Conservation (phyloP, 83 land plant genomes). For the Picea abies region DNA sequence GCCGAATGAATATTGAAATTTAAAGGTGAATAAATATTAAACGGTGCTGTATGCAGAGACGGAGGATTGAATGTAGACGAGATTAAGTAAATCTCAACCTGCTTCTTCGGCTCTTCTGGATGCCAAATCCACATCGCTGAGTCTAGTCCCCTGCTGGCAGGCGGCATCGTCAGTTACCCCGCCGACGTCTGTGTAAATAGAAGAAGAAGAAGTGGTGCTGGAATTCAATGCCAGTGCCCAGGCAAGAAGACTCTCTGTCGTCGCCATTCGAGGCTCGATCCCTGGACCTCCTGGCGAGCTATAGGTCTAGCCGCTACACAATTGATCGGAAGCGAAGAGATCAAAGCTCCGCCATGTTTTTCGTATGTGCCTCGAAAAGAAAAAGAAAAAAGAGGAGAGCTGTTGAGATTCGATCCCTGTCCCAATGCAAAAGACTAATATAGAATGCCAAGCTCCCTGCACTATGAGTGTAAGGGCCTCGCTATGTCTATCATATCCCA, state of each 20-base stretch:
- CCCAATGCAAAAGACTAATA: no score
- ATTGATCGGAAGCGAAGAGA: neutral
- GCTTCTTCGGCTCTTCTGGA: slow-evolving; percentile 72
- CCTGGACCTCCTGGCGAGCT: neutral
- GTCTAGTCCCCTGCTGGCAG: slow-evolving; percentile 51
- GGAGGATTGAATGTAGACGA: no score
- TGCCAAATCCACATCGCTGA: slow-evolving; percentile 53
- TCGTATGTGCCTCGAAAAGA: neutral
- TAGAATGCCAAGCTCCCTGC: neutral
- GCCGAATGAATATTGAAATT: no score
- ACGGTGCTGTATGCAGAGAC: no score
- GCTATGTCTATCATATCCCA: neutral
- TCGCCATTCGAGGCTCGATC: neutral
- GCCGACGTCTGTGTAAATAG: slow-evolving; percentile 27
- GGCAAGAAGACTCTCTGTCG: neutral
- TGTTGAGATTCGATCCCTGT: slow-evolving; percentile 6
- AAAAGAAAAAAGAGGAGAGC: neutral
- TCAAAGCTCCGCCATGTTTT: neutral
- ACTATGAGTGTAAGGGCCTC: neutral
- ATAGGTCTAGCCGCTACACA: neutral
- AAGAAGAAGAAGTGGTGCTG: neutral
- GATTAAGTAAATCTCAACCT: slow-evolving; percentile 27
- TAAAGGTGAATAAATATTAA: no score
- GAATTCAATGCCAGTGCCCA: slow-evolving; percentile 4
- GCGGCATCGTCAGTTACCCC: slow-evolving; percentile 42